Percentiles rank a stretch among this genome's conserved stretches.
These are phyloP conservation scores for Penicillium ochrochloron DNA, from an alignment of 495 filamentous ascomycete species.

Conservation along the genomic window DNA sequence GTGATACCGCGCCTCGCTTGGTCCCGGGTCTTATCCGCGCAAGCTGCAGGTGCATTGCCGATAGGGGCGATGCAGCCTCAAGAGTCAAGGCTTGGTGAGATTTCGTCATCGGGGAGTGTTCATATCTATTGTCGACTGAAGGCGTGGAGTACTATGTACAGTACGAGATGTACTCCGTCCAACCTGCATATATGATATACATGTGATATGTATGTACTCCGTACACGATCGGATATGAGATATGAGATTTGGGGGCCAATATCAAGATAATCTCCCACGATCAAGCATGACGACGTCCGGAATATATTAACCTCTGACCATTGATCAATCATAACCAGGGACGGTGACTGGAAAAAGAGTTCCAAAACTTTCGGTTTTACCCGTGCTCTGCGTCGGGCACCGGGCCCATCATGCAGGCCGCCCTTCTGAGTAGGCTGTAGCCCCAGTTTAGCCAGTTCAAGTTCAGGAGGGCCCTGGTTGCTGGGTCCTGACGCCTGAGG, in stretches of 20 bases:
- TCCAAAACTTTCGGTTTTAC: slow-evolving; percentile 23
- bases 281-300: slow-evolving; percentile 2
- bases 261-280: not conserved
- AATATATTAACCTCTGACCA: not conserved
- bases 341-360: not conserved
- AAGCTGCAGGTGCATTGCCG: slow-evolving; percentile 20
- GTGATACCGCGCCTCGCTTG: not conserved
- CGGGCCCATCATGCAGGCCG: slow-evolving; percentile 19
- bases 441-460: not conserved
- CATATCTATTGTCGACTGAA: not conserved
- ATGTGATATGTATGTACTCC: slow-evolving; percentile 2
- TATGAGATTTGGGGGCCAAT: slow-evolving; percentile 3
- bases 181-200: not conserved
- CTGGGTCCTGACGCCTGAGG: slow-evolving; percentile 28
- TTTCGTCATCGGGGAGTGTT: slow-evolving; percentile 10
- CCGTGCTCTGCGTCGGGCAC: slow-evolving; percentile 26
- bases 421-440: slow-evolving; percentile 4
- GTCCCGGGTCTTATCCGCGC: slow-evolving; percentile 12
- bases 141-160: too few relatives aligned
- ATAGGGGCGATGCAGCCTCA: slow-evolving; percentile 7
- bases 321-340: not conserved
- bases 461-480: slow-evolving; percentile 10
- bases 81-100: not conserved
- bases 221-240: not conserved
- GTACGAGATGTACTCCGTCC: not conserved